Evolutionary conservation across 2,329 filamentous ascomycete species (phyloP).

Genomic region (Cladosporium cucumerinum): DNA sequence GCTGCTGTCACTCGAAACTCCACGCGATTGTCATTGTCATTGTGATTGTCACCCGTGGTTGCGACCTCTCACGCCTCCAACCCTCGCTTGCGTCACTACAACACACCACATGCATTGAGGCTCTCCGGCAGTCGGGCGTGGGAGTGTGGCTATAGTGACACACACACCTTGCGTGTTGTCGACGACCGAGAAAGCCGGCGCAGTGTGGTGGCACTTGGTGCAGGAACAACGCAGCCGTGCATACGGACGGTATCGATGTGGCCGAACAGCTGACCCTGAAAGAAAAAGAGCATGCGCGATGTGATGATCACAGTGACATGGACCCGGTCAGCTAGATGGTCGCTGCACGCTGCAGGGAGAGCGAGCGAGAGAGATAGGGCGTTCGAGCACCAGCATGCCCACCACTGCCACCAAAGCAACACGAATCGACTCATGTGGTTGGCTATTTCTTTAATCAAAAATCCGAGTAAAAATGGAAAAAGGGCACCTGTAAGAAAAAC

Average conservation of each 20-base stretch:
- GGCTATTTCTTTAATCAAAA: not conserved
- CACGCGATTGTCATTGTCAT: not conserved
- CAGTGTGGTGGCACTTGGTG: constrained; percentile 13
- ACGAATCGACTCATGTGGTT: not conserved
- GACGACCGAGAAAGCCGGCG: not conserved
- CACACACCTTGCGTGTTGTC: constrained; percentile 2
- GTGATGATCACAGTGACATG: not conserved
- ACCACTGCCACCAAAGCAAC: not conserved
- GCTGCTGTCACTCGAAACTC: not conserved
- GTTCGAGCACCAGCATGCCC: not conserved
- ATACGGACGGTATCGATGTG: not conserved
- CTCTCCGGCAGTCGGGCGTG: not conserved
- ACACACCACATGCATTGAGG: not conserved
- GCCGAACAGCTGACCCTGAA: not conserved
- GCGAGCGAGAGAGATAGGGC: not conserved
- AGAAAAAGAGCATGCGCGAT: not conserved
- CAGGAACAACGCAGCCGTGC: constrained; percentile 13
- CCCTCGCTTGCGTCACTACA: not conserved
- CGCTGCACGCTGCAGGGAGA: not conserved
- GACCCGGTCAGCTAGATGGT: not conserved
- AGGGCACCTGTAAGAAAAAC: not conserved
- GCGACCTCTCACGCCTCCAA: not conserved
- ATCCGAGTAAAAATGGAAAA: not conserved
- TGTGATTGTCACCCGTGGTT: not conserved
- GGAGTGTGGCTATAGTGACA: not conserved